phyloP scores from a whole-genome alignment of 164 flowering plant genomes.

The Kingdonia uniflora region DNA sequence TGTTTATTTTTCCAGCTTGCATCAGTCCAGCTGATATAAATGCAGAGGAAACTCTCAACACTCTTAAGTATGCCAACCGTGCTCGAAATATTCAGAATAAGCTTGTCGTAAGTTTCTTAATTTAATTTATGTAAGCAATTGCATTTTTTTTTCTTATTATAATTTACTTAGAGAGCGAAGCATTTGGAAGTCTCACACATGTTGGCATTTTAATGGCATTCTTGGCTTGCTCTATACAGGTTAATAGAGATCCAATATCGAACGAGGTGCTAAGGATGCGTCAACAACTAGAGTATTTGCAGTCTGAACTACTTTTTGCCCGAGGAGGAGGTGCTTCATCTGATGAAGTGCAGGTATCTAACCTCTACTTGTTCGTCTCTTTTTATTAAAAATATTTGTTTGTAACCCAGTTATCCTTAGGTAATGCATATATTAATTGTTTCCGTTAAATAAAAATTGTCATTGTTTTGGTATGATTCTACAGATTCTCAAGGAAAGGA shows the following conservation, averaged over 20 bases:
- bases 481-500: constrained; percentile 79
- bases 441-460: too few relatives aligned
- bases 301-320: constrained; percentile 81
- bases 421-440: too few relatives aligned
- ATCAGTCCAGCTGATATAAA: constrained; percentile 99
- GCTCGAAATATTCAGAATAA: constrained; percentile 98
- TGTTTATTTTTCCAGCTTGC: constrained; percentile 54
- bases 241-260: constrained; percentile 90
- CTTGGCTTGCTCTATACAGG: constrained; percentile 27
- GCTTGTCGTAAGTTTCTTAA: constrained; percentile 67
- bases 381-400: too few relatives aligned
- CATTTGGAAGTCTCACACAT: background rate
- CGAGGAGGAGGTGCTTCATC: constrained; percentile 70
- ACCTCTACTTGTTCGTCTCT: background rate
- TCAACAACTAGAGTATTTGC: constrained; percentile 82
- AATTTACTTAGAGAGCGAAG: background rate
- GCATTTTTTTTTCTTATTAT: background rate
- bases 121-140: background rate
- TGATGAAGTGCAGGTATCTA: constrained; percentile 74
- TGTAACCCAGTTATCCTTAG: too few relatives aligned
- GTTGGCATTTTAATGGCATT: background rate
- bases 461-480: constrained; percentile 3
- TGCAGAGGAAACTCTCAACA: constrained; percentile 97
- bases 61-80: constrained; percentile 97
- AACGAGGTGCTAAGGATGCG: constrained; percentile 92